Evolutionary conservation across 306 rosid genomes (phyloP), one percentile per base, ranked within the genome.

Genomic region (Nissolia schottii): DNA sequence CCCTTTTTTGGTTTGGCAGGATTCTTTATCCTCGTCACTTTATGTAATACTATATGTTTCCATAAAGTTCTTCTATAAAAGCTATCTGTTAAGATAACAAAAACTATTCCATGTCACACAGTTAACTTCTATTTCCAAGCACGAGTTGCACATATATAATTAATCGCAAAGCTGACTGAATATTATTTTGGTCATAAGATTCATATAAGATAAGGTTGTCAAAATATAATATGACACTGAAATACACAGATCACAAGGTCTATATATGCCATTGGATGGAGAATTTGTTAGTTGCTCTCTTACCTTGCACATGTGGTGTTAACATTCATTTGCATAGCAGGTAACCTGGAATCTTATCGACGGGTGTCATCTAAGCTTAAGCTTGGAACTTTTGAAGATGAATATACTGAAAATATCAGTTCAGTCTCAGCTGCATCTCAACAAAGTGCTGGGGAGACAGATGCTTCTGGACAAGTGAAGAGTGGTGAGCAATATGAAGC

Each of bases 331-430:
- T 76, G 53, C 68, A 18, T 76, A 20, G 81, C 86, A 91, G 97
- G 81, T 79, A 83, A 82, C 45, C 79, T 89, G 83, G 96, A 89
- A 75, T 74, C 87, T 58, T 94, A 83, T 80, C 76, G 34, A 23
- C 90, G 82, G 62, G 84, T 94, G 67, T 87, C 97, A 25, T 84
- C 96, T 58, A 94, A 94, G 84, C 96, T 94, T 58, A 91, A 84
- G 93, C 95, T 94, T 50, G 96, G 82, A 76, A 77, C 75, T 40
- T 61, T 77, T 77, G 89, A 77, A 61, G 87, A 84, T 75, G 90
- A 90, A 61, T 72, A 76, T 58, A 7, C 62, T 11, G 81, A 55
- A 70, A 84, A 66, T 59, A 43, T 64, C 12, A 77, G 71, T 79
- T 50, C 80, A 75, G 34, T 32, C 71, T 16, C 66, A 3, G 29